Conservation (phyloP, 805 yeast species). For the Zygotorulaspora danielsina region DNA sequence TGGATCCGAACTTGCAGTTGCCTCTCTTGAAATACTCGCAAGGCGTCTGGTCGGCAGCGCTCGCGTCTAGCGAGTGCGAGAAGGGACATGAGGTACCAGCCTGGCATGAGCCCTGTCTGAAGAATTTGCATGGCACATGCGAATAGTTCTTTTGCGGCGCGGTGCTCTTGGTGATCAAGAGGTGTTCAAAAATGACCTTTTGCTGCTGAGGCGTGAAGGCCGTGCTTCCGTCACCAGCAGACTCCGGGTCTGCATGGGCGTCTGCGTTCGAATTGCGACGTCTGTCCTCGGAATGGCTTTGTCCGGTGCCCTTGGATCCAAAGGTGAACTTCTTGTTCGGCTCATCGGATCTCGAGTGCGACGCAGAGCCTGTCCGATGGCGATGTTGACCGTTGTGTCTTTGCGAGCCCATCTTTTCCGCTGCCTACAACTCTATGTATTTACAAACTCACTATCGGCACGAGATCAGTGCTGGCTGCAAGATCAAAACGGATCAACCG, state of each 20-base stretch:
- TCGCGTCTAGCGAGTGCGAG: conserved; percentile 65
- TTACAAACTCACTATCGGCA: too few relatives aligned
- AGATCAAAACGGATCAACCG: too few relatives aligned
- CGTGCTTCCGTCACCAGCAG: conserved; percentile 1
- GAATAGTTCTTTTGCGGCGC: conserved; percentile 36
- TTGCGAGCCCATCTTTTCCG: conserved; percentile 1
- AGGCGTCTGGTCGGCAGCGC: conserved; percentile 41
- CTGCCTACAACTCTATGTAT: too few relatives aligned
- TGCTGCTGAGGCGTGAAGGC: conserved; percentile 27
- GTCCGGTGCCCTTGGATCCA: neutral
- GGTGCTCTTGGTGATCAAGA: conserved; percentile 28
- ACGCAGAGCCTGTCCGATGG: neutral
- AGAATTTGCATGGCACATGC: conserved; percentile 96
- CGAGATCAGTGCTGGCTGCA: too few relatives aligned
- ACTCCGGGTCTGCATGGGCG: neutral
- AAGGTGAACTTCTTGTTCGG: conserved; percentile 3
- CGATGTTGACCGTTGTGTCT: neutral
- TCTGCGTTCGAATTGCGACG: neutral
- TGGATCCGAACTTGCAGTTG: conserved; percentile 91
- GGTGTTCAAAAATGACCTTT: conserved; percentile 26
- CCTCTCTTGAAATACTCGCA: conserved; percentile 96
- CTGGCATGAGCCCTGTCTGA: conserved; percentile 86
- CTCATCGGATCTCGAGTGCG: neutral
- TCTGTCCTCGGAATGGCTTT: neutral
- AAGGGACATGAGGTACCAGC: conserved; percentile 93